These are phyloP conservation scores for Myriosclerotinia duriaeana DNA, from an alignment of 2,329 filamentous ascomycete species.

Conservation along the genomic window DNA sequence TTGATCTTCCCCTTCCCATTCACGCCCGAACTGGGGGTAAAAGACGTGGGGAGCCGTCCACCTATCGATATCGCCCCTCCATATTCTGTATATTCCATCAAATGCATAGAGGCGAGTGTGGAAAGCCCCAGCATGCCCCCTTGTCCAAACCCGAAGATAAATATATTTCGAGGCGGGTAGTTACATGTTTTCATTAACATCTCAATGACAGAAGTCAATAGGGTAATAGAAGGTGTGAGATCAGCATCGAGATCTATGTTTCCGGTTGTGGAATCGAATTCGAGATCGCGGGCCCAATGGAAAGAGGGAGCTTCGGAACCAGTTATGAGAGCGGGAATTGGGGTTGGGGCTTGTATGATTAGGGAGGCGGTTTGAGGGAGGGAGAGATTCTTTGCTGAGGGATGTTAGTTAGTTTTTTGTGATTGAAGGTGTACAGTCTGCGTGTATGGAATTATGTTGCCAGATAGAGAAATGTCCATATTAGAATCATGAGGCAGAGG, in stretches of 20 bases:
- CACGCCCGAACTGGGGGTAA: conserved; percentile 39
- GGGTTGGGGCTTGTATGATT: conserved; percentile 58
- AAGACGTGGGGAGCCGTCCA: conserved; percentile 50
- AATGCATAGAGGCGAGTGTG: conserved; percentile 35
- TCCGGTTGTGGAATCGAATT: conserved; percentile 53
- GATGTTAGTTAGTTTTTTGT: background rate
- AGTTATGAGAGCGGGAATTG: conserved; percentile 54
- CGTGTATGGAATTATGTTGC: background rate
- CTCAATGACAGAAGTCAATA: conserved; percentile 48
- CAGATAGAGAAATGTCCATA: background rate
- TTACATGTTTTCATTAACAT: conserved; percentile 50
- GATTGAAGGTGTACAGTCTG: background rate
- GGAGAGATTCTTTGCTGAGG: conserved; percentile 49
- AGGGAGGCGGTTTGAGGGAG: conserved; percentile 66
- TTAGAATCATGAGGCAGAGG: too few relatives aligned
- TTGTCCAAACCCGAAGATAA: conserved; percentile 57
- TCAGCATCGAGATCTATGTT: conserved; percentile 56
- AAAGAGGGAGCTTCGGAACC: conserved; percentile 44
- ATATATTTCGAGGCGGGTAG: conserved; percentile 50
- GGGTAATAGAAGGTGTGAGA: conserved; percentile 46
- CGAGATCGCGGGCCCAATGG: conserved; percentile 60
- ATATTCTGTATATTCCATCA: conserved; percentile 43
- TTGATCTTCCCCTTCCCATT: conserved; percentile 52
- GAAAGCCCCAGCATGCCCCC: conserved; percentile 56
- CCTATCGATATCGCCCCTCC: conserved; percentile 65